Evolutionary conservation across 139 green algal genomes (phyloP).

Genomic region (Desmodesmus armatus): DNA sequence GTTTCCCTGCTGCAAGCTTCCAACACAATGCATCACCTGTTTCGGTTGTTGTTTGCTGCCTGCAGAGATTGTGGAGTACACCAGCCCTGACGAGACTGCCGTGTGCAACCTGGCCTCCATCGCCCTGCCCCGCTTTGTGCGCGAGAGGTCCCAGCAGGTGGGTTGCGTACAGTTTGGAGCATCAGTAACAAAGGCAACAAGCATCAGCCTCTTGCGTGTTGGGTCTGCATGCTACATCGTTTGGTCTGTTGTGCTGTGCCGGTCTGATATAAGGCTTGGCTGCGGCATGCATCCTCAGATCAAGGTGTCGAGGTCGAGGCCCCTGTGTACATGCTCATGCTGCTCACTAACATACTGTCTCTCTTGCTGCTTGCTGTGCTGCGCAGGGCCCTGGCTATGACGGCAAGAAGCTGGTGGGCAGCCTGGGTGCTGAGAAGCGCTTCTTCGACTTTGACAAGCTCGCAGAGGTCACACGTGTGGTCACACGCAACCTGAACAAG

Average conservation of each 20-base stretch:
- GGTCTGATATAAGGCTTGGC: no score
- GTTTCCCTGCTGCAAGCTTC: no score
- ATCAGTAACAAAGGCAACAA: no score
- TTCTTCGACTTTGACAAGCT: constrained; percentile 94
- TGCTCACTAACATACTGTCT: not conserved
- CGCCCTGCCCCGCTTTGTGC: constrained; percentile 89
- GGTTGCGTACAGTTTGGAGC: not conserved
- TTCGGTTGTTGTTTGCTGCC: no score
- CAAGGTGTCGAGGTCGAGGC: no score
- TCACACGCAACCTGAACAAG: constrained; percentile 96
- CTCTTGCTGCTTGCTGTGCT: not conserved
- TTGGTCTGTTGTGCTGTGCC: no score
- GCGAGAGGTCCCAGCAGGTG: constrained; percentile 52
- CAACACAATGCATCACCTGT: no score
- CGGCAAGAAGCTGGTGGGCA: constrained; percentile 88
- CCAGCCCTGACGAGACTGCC: constrained; percentile 93
- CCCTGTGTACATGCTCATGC: not conserved
- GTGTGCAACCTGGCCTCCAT: constrained; percentile 99
- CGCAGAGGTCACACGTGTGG: constrained; percentile 66
- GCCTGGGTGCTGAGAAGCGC: constrained; percentile 74
- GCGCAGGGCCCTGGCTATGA: constrained; percentile 54
- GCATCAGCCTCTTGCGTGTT: no score
- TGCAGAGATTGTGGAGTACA: constrained; percentile 99
- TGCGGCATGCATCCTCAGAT: no score
- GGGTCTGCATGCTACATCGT: no score